Evolutionary conservation across 1,284 basidiomycete species (phyloP), one percentile per base, ranked within the genome.

Genomic region (Tilletia horrida): DNA sequence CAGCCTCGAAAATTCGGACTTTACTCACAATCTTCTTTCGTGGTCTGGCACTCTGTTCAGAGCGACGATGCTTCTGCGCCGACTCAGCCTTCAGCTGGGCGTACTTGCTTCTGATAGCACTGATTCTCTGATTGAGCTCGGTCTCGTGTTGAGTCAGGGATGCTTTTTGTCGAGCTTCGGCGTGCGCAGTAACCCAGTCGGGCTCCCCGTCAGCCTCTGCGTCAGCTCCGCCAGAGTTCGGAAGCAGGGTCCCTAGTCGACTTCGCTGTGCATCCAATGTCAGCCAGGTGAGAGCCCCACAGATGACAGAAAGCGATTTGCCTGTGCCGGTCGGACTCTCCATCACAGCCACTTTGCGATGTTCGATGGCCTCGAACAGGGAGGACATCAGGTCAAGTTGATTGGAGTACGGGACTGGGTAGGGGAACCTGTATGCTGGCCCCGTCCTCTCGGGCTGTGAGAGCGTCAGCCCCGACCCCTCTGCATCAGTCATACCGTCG

Each of bases 351-450:
- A 96, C 82, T 86, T 90, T 82, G 76, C 85, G 62, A 3, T 82
- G 73, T 79, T 97, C 93, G 63, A 97, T 90, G 0, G 90, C 87
- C 1, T 85, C 76, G 80, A 95, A 97, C 3, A 97, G 84, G 69
- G 92, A 90, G 14, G 85, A 87, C 94, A 97, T 97, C 43, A 97
- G 86, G 47, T 92, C 88, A 1, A 87, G 84, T 82, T 98, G 95
- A 71, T 96, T 96, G 18, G 85, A 82, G 82, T 98, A 97, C 0
- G 94, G 94, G 59, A 71, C 25, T 0, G 76, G 69, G 57, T 76
- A 80, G 1, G 79, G 79, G 52, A 81, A 81, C 23, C 63, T 45
- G 45, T 78, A 81, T 1, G 21, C 52, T 23, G 25, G 2, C 13
- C 44, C 40, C 11, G 63, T 27, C 23, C 55, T 25, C 55, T 59